Percentiles rank a stretch among this genome's conserved stretches.
Evolutionary conservation across 106 monocot species (phyloP).

Genomic region (Dendrobium huoshanense): DNA sequence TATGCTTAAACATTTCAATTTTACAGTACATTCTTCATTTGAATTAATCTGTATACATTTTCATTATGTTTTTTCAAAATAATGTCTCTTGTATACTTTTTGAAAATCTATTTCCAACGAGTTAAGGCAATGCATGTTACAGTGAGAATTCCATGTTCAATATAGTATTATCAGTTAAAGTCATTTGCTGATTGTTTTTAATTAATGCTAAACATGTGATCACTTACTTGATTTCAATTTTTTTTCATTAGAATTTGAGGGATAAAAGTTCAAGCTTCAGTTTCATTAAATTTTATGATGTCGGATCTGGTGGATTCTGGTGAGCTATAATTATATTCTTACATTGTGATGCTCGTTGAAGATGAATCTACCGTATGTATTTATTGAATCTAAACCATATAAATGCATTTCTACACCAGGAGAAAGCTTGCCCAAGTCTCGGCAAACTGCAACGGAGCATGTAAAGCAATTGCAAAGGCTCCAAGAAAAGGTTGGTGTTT

Average conservation of each 20-base stretch:
- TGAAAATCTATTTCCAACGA: neutral
- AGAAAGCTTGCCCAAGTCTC: conserved; percentile 14
- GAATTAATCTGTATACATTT: neutral
- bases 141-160: neutral
- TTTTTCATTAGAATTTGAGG: neutral
- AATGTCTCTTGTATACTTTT: neutral
- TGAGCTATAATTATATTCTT: neutral
- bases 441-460: conserved; percentile 41
- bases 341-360: neutral
- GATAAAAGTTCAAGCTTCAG: neutral
- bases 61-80: neutral
- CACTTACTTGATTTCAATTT: neutral
- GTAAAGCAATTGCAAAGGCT: conserved; percentile 58
- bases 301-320: conserved; percentile 29
- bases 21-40: neutral
- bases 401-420: conserved; percentile 7
- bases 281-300: conserved; percentile 5
- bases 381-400: conserved; percentile 7
- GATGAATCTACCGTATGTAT: neutral
- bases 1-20: neutral
- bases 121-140: neutral
- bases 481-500: conserved; percentile 48
- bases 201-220: neutral
- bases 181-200: neutral
- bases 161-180: neutral